Base-by-base conservation (phyloP, 192 early-diverging fungal species). In the Mortierella alpina region DNA sequence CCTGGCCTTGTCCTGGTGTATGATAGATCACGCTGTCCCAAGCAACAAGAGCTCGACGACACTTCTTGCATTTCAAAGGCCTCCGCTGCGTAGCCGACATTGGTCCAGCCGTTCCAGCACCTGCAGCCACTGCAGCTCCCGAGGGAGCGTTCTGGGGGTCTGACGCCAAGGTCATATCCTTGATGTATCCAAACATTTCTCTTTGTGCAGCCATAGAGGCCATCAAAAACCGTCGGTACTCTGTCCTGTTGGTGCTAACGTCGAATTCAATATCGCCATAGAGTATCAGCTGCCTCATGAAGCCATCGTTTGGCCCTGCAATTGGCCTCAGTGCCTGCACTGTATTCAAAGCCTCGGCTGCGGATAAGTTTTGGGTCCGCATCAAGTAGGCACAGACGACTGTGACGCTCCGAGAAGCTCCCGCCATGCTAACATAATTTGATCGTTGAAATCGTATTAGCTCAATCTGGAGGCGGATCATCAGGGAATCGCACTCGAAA, bases 391-490 rank as follows among this genome's bases (percentile, higher is more conserved):
- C 92, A 2, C 86, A 86, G 1, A 88, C 75, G 22, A 92, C 74
- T 0, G 93, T 85, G 20, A 87, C 90, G 66, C 91, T 92, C 53
- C 93, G 84, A 17, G 93, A 94, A 48, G 91, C 88, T 17, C 92
- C 92, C 13, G 77, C 77, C 60, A 62, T 60, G 45, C 74, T 76
- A 53, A 9, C 9, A 45, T 48, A 22, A 23, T 14, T 59, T 15
- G 0, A 22, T 11, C 31, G 3, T 31, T 31, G 31, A 31, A 31
- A 31, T 31, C 31, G 31, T 31, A 31, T 31, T 31, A 31, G 31
- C 31, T 31, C 31, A 3, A 31, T 31, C 31, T 31, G 31, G 31
- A 31, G 31, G 31, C 3, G 31, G 3, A 31, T 31, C 31, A 31
- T 31, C 31, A 31, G 45, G 11, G 13, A 41, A 11, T 15, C 4